phyloP scores from a whole-genome alignment of 164 flowering plant species.

The Houttuynia cordata region DNA sequence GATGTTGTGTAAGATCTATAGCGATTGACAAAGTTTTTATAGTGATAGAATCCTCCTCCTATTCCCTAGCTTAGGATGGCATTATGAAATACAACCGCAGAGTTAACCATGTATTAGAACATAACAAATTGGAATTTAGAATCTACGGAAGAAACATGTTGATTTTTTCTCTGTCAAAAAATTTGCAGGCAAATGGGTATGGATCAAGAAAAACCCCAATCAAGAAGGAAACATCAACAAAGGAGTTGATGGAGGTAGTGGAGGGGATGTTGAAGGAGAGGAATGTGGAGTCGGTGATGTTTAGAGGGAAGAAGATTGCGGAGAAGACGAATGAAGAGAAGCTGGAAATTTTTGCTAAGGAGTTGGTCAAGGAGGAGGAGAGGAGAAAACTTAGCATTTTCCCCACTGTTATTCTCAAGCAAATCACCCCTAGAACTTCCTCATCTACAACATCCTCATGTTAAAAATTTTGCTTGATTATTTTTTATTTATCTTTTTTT shows the following conservation, averaged over 20 bases:
- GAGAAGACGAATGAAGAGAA: slow-evolving; percentile 38
- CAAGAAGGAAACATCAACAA: slow-evolving; percentile 1
- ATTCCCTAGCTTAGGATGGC: too few species aligned
- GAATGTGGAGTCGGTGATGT: slow-evolving; percentile 45
- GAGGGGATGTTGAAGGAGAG: slow-evolving; percentile 42
- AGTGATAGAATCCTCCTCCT: too few species aligned
- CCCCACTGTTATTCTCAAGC: slow-evolving; percentile 44
- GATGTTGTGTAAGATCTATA: too few species aligned
- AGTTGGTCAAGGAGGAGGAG: slow-evolving; percentile 46
- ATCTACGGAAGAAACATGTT: too few species aligned
- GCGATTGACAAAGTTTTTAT: too few species aligned
- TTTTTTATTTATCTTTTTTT: background rate
- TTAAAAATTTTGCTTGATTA: background rate
- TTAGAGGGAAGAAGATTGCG: slow-evolving; percentile 41
- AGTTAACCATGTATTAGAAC: too few species aligned
- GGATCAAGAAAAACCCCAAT: background rate
- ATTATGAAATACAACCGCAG: too few species aligned
- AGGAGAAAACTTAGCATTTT: slow-evolving; percentile 37
- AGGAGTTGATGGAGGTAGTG: slow-evolving; percentile 6
- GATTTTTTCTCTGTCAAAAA: background rate
- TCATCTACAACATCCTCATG: slow-evolving; percentile 13
- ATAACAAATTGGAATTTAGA: too few species aligned
- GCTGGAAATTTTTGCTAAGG: slow-evolving; percentile 28
- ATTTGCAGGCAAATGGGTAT: slow-evolving; percentile 16
- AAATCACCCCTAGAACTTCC: slow-evolving; percentile 41